phyloP scores from a whole-genome alignment of 73 alveolate species.

The Durusdinium trenchii region DNA sequence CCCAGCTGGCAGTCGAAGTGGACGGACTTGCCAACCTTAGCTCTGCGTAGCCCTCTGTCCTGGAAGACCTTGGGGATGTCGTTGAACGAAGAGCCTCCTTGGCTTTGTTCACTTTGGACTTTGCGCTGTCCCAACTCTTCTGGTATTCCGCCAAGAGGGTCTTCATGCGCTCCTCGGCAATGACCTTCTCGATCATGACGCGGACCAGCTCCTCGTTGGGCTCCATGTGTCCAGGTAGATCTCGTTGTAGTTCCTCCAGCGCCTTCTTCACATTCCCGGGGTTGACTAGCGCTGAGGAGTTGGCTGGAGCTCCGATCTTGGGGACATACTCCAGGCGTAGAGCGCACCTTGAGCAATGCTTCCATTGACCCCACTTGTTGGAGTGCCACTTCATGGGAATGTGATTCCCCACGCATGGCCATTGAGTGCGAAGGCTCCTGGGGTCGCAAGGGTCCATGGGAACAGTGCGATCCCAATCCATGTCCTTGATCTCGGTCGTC shows the following conservation, averaged over 20 bases:
- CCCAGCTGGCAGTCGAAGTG: too few species aligned
- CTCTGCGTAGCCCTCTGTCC: too few species aligned
- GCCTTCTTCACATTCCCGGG: neutral
- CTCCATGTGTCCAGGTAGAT: neutral
- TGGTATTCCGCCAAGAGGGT: neutral
- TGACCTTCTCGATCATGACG: neutral
- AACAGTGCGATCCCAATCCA: neutral
- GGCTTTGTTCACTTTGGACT: neutral
- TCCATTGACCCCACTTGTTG: constrained; percentile 8
- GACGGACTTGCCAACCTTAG: too few species aligned
- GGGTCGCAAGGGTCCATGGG: constrained; percentile 11
- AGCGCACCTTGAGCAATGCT: neutral
- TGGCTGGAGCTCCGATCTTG: constrained; percentile 6
- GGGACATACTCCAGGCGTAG: constrained; percentile 4
- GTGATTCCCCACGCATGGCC: constrained; percentile 30
- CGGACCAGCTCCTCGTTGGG: neutral
- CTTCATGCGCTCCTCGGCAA: neutral
- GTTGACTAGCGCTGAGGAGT: neutral
- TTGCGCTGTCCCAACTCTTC: neutral
- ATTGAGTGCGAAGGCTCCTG: neutral
- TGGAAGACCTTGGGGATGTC: too few species aligned
- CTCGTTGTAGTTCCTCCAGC: neutral
- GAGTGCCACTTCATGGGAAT: neutral
- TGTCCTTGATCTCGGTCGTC: neutral
- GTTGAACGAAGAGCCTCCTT: neutral